A percentile compares a stretch with the other conserved stretches of the same genome.
Conservation (phyloP, 495 filamentous ascomycete genomes). For the Aspergillus indologenus region DNA sequence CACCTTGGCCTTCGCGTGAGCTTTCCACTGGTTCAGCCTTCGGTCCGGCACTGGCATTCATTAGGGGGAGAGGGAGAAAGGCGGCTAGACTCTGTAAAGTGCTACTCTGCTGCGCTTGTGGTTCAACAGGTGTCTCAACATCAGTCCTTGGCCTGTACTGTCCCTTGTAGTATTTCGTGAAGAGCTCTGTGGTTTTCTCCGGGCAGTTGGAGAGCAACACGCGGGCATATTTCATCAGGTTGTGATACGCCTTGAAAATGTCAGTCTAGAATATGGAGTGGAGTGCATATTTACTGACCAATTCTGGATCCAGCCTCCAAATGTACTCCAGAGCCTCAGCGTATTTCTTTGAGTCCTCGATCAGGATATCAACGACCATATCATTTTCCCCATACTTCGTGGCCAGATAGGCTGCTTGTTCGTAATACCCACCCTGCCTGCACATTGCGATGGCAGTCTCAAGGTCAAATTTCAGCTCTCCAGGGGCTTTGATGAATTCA, state of each 20-base stretch:
- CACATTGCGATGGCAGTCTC: constrained; percentile 98
- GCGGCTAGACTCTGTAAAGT: constrained; percentile 79
- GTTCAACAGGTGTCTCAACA: constrained; percentile 44
- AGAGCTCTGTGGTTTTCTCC: constrained; percentile 72
- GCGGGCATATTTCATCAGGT: constrained; percentile 91
- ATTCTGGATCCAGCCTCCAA: constrained; percentile 78
- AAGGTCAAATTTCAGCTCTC: constrained; percentile 92
- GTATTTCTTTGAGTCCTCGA: constrained; percentile 90
- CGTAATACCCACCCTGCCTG: constrained; percentile 94
- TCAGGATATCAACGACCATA: constrained; percentile 88
- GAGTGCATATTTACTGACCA: constrained; percentile 47
- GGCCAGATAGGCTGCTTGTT: constrained; percentile 93
- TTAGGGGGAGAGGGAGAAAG: constrained; percentile 82
- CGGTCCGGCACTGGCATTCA: constrained; percentile 56
- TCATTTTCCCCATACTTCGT: constrained; percentile 93
- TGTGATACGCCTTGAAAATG: constrained; percentile 67
- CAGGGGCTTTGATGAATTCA: constrained; percentile 92
- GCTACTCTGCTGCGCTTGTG: constrained; percentile 56
- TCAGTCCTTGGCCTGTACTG: constrained; percentile 72
- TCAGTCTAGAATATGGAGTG: constrained; percentile 14
- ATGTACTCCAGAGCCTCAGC: constrained; percentile 87
- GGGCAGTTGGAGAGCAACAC: constrained; percentile 85
- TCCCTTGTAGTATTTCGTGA: constrained; percentile 91
- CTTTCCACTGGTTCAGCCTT: constrained; percentile 37
- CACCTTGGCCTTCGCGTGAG: constrained; percentile 26